A percentile compares a stretch with the other conserved stretches of the same genome.
These are phyloP conservation scores for Torulaspora gathmanii DNA, from an alignment of 805 yeast genomes.

Conservation along the genomic window DNA sequence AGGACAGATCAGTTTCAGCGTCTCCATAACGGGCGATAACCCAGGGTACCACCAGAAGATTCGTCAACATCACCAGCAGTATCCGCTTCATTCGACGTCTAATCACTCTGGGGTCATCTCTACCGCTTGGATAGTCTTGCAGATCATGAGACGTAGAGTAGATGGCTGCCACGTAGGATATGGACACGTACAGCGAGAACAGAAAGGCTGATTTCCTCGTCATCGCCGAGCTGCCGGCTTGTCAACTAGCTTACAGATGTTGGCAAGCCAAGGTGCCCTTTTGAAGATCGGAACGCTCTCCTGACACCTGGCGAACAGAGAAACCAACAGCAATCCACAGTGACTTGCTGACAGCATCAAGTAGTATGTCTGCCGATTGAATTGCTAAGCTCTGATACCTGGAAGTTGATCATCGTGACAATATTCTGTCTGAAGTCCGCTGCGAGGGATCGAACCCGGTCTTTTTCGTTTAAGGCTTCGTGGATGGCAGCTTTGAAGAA, in stretches of 20 bases:
- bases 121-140: conserved; percentile 21
- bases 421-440: background rate
- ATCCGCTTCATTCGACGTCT: conserved; percentile 26
- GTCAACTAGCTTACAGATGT: background rate
- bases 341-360: too few species aligned
- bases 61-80: conserved; percentile 12
- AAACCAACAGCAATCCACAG: background rate
- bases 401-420: background rate
- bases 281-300: background rate
- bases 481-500: background rate
- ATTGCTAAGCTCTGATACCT: background rate
- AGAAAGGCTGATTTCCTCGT: conserved; percentile 6
- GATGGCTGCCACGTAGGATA: conserved; percentile 28
- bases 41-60: conserved; percentile 23
- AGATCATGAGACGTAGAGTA: conserved; percentile 20
- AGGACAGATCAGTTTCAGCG: conserved; percentile 1
- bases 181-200: conserved; percentile 23
- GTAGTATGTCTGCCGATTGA: too few species aligned
- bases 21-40: conserved; percentile 4
- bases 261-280: background rate
- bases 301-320: background rate
- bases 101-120: conserved; percentile 33
- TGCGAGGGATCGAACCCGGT: background rate
- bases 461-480: background rate
- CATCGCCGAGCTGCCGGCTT: background rate